Conservation (phyloP, 116 monocot genomes). For the Dioscorea cayenensis region DNA sequence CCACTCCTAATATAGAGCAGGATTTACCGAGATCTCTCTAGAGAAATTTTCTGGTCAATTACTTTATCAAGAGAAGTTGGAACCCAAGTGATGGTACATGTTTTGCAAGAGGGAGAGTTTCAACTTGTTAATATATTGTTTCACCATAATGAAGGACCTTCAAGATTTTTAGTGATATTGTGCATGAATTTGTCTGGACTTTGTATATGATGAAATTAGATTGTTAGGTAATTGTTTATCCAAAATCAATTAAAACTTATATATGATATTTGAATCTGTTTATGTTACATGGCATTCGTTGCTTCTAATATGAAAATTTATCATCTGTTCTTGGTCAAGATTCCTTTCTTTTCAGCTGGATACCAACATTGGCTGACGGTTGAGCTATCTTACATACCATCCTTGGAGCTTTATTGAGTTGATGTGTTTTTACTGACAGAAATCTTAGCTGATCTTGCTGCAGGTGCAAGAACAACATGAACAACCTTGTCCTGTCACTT, state of each 20-base stretch:
- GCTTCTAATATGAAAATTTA: too few species aligned
- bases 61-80: not conserved
- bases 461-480: slow-evolving; percentile 94
- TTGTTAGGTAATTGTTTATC: not conserved
- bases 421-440: not conserved
- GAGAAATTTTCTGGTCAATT: not conserved
- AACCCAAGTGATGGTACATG: not conserved
- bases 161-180: not conserved
- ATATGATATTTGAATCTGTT: too few species aligned
- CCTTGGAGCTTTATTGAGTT: not conserved
- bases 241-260: too few species aligned
- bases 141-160: not conserved
- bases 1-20: not conserved
- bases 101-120: not conserved
- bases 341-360: too few species aligned
- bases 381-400: too few species aligned
- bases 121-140: not conserved
- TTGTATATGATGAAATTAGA: not conserved
- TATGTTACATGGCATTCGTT: too few species aligned
- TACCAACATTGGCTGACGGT: too few species aligned
- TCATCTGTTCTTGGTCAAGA: too few species aligned
- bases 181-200: not conserved
- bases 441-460: not conserved
- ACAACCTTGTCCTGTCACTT: slow-evolving; percentile 67
- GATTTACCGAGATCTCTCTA: not conserved